Evolutionary conservation across 441 rosid species (phyloP).

Genomic region (Hura crepitans): DNA sequence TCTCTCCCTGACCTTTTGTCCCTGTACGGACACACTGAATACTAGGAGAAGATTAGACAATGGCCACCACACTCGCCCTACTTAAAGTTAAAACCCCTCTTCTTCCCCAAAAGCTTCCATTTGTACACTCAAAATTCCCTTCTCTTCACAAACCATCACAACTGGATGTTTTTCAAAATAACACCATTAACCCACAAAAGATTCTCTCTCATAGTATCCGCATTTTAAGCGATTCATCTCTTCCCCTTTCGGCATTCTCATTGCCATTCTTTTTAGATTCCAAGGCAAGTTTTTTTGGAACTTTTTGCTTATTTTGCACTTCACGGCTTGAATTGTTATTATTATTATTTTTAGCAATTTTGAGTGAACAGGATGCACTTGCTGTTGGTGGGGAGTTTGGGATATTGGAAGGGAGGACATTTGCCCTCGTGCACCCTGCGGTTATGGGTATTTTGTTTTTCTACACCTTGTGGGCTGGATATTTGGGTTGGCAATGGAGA

Average conservation of each 20-base stretch:
- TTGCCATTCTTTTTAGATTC: constrained; percentile 59
- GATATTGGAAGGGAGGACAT: constrained; percentile 73
- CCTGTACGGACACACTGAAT: background rate
- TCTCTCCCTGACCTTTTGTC: background rate
- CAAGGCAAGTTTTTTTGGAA: constrained; percentile 41
- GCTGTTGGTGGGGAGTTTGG: constrained; percentile 76
- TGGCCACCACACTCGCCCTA: constrained; percentile 72
- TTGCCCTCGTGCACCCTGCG: constrained; percentile 67
- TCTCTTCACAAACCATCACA: constrained; percentile 29
- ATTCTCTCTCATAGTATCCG: constrained; percentile 30
- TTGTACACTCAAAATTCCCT: constrained; percentile 24
- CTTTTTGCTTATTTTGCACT: background rate
- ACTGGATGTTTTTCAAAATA: constrained; percentile 6
- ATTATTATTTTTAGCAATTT: background rate
- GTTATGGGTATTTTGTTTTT: constrained; percentile 67
- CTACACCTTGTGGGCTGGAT: constrained; percentile 58
- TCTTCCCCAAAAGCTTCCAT: constrained; percentile 29
- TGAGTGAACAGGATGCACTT: constrained; percentile 55
- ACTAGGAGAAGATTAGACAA: constrained; percentile 28
- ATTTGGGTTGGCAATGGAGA: constrained; percentile 97
- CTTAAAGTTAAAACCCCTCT: constrained; percentile 38
- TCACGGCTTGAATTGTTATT: background rate
- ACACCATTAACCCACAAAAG: constrained; percentile 16
- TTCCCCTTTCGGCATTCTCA: constrained; percentile 51
- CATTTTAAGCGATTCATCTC: constrained; percentile 43